Conservation (phyloP, 2,329 filamentous ascomycete genomes). For the Penicillium verrucosum region DNA sequence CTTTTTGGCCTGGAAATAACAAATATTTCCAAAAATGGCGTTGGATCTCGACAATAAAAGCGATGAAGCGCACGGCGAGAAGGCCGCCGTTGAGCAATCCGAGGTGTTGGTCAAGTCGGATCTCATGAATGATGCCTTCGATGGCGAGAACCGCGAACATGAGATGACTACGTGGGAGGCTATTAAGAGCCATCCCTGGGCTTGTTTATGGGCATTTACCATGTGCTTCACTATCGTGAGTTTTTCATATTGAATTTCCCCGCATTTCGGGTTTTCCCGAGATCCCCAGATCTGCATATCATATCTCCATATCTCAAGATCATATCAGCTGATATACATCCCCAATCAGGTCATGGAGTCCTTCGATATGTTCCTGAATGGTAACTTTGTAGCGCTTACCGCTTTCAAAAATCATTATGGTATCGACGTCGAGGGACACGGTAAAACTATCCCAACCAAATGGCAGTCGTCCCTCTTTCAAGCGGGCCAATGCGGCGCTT, state of each 20-base stretch:
- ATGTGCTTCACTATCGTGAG: constrained; percentile 53
- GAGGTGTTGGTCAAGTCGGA: constrained; percentile 39
- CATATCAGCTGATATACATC: not conserved
- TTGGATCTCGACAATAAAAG: not conserved
- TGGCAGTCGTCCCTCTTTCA: constrained; percentile 42
- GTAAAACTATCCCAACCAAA: constrained; percentile 37
- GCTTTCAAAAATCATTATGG: constrained; percentile 43
- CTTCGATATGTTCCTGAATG: constrained; percentile 50
- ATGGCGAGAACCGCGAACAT: constrained; percentile 47
- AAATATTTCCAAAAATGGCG: not conserved
- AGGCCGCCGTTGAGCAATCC: constrained; percentile 29
- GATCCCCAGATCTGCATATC: not conserved
- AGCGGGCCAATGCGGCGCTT: constrained; percentile 56
- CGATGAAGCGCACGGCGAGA: not conserved
- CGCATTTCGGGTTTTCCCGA: not conserved
- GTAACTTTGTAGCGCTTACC: constrained; percentile 46
- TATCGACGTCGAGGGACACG: constrained; percentile 16
- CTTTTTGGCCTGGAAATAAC: not conserved
- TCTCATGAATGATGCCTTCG: constrained; percentile 42
- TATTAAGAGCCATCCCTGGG: constrained; percentile 44
- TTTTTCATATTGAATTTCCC: not conserved
- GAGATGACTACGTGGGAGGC: constrained; percentile 41
- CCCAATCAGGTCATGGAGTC: constrained; percentile 49
- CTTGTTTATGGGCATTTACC: constrained; percentile 48
- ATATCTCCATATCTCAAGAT: not conserved